These are phyloP conservation scores for Trifolium repens DNA, from an alignment of 306 rosid species.

Conservation along the genomic window DNA sequence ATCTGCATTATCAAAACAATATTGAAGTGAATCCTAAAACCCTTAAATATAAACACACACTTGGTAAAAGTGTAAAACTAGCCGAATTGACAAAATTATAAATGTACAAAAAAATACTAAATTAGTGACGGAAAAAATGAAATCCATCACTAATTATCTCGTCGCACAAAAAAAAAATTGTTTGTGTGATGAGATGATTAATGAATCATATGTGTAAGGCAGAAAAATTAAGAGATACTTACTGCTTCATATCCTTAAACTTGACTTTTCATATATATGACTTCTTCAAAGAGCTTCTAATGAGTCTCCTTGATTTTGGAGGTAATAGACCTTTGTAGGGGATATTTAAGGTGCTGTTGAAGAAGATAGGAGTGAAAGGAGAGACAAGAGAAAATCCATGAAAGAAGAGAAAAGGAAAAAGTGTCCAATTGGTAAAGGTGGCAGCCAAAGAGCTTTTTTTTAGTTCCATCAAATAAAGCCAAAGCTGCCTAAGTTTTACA, in stretches of 20 bases:
- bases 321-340: neutral
- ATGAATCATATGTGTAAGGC: neutral
- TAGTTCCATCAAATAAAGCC: slow-evolving; percentile 55
- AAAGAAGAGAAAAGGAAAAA: slow-evolving; percentile 43
- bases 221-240: neutral
- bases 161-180: too few relatives aligned
- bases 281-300: slow-evolving; percentile 31
- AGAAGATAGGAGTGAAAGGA: slow-evolving; percentile 37
- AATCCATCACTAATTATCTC: too few relatives aligned
- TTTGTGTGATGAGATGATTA: neutral
- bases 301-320: slow-evolving; percentile 19
- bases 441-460: slow-evolving; percentile 44
- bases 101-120: too few relatives aligned
- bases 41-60: neutral
- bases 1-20: slow-evolving; percentile 37
- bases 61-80: too few relatives aligned
- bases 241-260: neutral
- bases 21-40: neutral
- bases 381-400: slow-evolving; percentile 34
- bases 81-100: too few relatives aligned
- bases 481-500: slow-evolving; percentile 67
- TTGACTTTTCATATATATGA: slow-evolving; percentile 6
- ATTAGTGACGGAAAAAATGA: too few relatives aligned
- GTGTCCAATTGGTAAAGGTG: slow-evolving; percentile 49
- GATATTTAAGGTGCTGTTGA: slow-evolving; percentile 30